Conservation (phyloP, 495 filamentous ascomycete species). For the Trichoderma asperelloides region DNA sequence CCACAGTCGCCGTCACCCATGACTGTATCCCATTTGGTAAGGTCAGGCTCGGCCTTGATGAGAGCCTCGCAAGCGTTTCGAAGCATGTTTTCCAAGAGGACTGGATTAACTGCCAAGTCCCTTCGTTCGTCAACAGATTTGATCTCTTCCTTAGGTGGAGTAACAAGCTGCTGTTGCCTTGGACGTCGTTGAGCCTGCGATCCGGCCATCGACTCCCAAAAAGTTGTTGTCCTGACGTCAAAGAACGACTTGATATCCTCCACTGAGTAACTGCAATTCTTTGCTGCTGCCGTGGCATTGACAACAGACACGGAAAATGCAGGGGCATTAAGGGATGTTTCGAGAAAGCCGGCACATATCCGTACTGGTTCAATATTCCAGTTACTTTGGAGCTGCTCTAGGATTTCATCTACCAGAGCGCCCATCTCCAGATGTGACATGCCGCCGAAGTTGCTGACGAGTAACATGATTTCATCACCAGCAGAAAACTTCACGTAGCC, state of each 20-base stretch:
- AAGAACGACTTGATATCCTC: conserved; percentile 45
- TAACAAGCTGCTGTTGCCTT: conserved; percentile 34
- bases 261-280: conserved; percentile 32
- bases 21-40: conserved; percentile 53
- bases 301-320: conserved; percentile 53
- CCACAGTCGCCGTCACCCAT: conserved; percentile 62
- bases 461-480: conserved; percentile 44
- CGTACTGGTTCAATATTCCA: conserved; percentile 36
- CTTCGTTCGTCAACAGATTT: conserved; percentile 26
- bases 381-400: conserved; percentile 35
- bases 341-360: conserved; percentile 39
- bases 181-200: conserved; percentile 26
- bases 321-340: conserved; percentile 54
- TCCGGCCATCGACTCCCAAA: conserved; percentile 38
- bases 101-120: conserved; percentile 36
- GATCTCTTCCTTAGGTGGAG: conserved; percentile 22
- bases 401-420: conserved; percentile 43
- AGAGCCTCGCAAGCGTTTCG: conserved; percentile 41
- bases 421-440: conserved; percentile 54
- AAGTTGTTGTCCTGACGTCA: conserved; percentile 44
- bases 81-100: conserved; percentile 39
- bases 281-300: conserved; percentile 43
- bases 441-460: conserved; percentile 57
- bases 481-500: conserved; percentile 49
- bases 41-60: conserved; percentile 45